Percentiles rank a stretch among this genome's conserved stretches.
Evolutionary conservation across 768 basidiomycete genomes (phyloP).

Genomic region (Pilatotrama ljubarskyi): DNA sequence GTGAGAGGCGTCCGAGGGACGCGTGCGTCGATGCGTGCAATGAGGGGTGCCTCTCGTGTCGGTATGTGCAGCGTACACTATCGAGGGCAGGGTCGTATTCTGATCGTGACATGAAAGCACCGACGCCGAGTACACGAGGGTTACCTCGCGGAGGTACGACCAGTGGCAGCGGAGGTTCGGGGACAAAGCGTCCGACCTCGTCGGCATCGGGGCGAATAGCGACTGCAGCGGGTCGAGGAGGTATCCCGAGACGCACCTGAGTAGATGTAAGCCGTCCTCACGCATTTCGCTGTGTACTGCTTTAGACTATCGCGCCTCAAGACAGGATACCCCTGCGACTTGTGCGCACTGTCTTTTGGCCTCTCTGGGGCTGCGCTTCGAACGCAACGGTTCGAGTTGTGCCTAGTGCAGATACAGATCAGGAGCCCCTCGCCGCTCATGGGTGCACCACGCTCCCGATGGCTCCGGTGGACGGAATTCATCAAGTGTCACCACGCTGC

Average conservation of each 20-base stretch:
- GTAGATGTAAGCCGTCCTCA: too few relatives aligned
- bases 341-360: too few relatives aligned
- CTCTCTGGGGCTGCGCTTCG: too few relatives aligned
- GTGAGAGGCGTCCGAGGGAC: constrained; percentile 75
- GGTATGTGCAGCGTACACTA: neutral
- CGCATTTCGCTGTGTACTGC: too few relatives aligned
- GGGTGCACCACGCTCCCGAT: too few relatives aligned
- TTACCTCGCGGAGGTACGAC: constrained; percentile 1
- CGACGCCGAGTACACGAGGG: constrained; percentile 13
- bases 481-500: too few relatives aligned
- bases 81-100: neutral
- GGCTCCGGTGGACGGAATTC: too few relatives aligned
- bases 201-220: constrained; percentile 7
- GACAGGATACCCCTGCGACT: too few relatives aligned
- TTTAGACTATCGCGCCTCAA: too few relatives aligned
- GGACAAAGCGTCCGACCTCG: constrained; percentile 8
- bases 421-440: too few relatives aligned
- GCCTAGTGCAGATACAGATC: too few relatives aligned
- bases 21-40: constrained; percentile 57
- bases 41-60: constrained; percentile 17
- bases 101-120: neutral
- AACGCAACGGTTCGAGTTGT: too few relatives aligned
- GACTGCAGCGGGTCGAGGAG: constrained; percentile 11
- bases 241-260: constrained; percentile 23
- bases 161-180: constrained; percentile 5